Evolutionary conservation across 352 stramenopile species (phyloP), one percentile per base, ranked within the genome.

Genomic region (Phytophthora rubi): DNA sequence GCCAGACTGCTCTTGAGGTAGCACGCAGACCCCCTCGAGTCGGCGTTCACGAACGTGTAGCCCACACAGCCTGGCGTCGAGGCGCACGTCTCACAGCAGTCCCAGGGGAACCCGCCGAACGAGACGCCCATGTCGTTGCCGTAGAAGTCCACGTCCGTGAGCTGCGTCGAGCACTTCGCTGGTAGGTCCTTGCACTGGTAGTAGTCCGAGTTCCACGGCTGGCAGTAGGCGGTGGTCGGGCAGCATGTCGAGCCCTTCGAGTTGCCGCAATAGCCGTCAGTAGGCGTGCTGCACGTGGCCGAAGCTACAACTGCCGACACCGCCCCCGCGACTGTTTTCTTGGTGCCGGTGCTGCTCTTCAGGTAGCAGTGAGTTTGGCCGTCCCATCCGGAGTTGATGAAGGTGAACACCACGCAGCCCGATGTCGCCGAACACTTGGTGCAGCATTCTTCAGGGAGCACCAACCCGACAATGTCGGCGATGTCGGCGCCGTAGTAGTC

Each of bases 401-500:
- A 77, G 13, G 64, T 73, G 35, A 69, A 73, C 4, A 64, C 64
- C 10, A 9, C 53, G 49, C 70, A 77, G 4, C 57, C 51, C 10
- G n/a, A 32, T 1, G 56, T 53, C 30, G 55, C 33, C 3, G n/a
- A 18, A 48, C 68, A 75, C 10, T 62, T 32, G 33, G 39, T 54
- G 64, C 61, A 70, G 49, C 63, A 71, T n/a, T 62, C 44, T 0
- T 53, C 64, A 1, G 64, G 64, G 5, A 57, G 51, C n/a, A 51
- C 18, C 18, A 60, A 52, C 51, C 71, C 75, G 7, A 70, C 52
- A 15, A 72, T 74, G 47, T 71, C 59, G 39, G 57, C 28, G 26
- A 88, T 59, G 68, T 88, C 75, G 48, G 69, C 71, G 28, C 80
- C 80, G 39, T 72, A 76, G 21, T 79, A 83, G 59, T 85, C 79